Conservation (phyloP, 345 rosid species). For the Lepidium aucheri region DNA sequence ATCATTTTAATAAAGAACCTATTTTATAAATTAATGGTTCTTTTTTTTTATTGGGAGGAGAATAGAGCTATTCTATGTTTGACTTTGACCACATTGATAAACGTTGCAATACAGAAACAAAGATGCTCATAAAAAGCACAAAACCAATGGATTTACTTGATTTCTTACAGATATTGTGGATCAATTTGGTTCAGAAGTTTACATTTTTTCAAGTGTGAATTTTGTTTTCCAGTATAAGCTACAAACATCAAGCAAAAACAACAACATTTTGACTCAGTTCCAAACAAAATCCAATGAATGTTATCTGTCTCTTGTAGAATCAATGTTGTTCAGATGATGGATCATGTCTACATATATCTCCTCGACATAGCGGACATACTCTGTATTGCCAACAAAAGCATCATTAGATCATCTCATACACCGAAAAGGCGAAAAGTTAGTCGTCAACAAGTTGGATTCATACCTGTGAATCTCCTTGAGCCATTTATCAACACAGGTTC, state of each 20-base stretch:
- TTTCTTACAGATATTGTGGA: conserved; percentile 2
- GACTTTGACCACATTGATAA: not conserved
- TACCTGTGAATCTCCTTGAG: conserved; percentile 99
- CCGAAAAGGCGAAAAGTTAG: not conserved
- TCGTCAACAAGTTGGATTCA: not conserved
- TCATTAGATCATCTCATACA: conserved; percentile 9
- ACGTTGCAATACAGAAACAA: not conserved
- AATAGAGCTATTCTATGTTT: not conserved
- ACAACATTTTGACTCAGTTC: conserved; percentile 14
- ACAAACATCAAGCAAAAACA: conserved; percentile 14
- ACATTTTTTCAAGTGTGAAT: not conserved
- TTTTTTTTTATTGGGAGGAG: not conserved
- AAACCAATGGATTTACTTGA: conserved; percentile 3
- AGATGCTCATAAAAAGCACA: not conserved
- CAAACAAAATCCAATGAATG: not conserved
- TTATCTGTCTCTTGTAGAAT: conserved; percentile 11
- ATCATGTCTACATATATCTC: conserved; percentile 72
- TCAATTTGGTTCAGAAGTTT: conserved; percentile 16
- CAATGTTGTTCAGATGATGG: conserved; percentile 33
- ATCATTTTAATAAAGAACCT: not conserved
- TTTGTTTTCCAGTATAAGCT: not conserved
- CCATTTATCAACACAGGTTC: conserved; percentile 87
- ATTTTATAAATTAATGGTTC: not conserved
- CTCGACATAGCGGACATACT: conserved; percentile 96
- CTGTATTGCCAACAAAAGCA: conserved; percentile 32